phyloP scores from a whole-genome alignment of 2,329 filamentous ascomycete genomes.

The Neurospora sp. region DNA sequence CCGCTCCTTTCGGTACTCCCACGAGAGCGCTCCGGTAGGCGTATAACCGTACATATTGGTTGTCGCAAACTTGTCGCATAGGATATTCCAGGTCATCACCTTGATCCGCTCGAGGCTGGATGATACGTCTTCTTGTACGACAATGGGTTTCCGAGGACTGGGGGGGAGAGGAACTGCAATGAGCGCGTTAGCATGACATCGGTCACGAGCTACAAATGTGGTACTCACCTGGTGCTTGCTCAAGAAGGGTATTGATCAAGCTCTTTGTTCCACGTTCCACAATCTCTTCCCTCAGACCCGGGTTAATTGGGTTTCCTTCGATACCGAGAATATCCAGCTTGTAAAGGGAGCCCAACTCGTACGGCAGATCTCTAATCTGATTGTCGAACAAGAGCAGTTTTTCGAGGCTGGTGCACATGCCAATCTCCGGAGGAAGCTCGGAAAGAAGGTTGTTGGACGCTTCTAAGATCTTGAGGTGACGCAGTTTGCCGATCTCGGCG shows the following conservation, averaged over 20 bases:
- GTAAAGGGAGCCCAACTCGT: constrained; percentile 80
- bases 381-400: constrained; percentile 86
- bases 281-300: constrained; percentile 67
- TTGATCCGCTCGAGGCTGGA: constrained; percentile 60
- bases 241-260: constrained; percentile 71
- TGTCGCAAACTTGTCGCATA: constrained; percentile 90
- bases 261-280: constrained; percentile 81
- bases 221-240: constrained; percentile 70
- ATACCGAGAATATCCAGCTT: constrained; percentile 83
- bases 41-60: constrained; percentile 82
- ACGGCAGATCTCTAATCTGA: constrained; percentile 69
- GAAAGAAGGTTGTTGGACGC: constrained; percentile 79
- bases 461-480: constrained; percentile 74
- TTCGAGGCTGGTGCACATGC: constrained; percentile 91
- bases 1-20: constrained; percentile 75
- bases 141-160: constrained; percentile 63
- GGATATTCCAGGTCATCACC: constrained; percentile 87
- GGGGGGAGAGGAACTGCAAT: constrained; percentile 65
- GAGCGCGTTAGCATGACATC: neutral
- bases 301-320: constrained; percentile 79
- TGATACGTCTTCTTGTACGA: constrained; percentile 60
- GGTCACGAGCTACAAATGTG: constrained; percentile 14
- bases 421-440: constrained; percentile 78
- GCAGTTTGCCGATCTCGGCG: constrained; percentile 68
- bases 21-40: constrained; percentile 67